These are phyloP conservation scores for Quercus dentata DNA, from an alignment of 306 rosid genomes.

Conservation along the genomic window DNA sequence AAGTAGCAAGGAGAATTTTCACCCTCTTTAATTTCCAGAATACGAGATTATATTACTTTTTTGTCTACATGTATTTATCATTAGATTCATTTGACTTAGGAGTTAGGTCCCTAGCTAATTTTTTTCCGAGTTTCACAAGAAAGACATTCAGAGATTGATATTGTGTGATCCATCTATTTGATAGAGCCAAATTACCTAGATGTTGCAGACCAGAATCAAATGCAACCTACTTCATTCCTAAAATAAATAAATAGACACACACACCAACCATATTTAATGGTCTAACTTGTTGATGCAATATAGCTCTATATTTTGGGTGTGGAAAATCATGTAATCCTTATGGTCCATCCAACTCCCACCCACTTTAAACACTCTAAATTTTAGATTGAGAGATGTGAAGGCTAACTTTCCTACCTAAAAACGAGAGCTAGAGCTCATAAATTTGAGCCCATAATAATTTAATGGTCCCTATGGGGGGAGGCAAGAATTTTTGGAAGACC, in stretches of 20 bases:
- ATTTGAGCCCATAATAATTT: not conserved
- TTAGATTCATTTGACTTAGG: too few relatives aligned
- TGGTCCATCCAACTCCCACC: conserved; percentile 17
- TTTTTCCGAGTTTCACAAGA: too few relatives aligned
- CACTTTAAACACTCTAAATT: not conserved
- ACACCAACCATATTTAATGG: not conserved
- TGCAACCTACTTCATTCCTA: not conserved
- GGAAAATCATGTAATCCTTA: not conserved
- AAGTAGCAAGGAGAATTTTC: too few relatives aligned
- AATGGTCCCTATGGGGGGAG: not conserved
- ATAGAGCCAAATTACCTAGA: not conserved
- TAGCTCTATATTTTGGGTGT: not conserved
- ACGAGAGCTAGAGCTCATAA: not conserved
- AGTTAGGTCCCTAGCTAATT: too few relatives aligned
- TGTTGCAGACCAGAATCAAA: not conserved
- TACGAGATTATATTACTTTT: too few relatives aligned
- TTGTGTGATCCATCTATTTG: not conserved
- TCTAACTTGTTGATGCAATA: not conserved
- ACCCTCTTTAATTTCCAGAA: too few relatives aligned
- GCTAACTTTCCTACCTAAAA: not conserved
- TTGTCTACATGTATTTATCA: too few relatives aligned
- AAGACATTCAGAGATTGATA: too few relatives aligned
- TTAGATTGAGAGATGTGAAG: not conserved
- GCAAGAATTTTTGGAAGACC: not conserved
- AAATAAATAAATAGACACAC: too few relatives aligned